Conservation (phyloP, 2,329 filamentous ascomycete species). For the Lizonia empirigonia region DNA sequence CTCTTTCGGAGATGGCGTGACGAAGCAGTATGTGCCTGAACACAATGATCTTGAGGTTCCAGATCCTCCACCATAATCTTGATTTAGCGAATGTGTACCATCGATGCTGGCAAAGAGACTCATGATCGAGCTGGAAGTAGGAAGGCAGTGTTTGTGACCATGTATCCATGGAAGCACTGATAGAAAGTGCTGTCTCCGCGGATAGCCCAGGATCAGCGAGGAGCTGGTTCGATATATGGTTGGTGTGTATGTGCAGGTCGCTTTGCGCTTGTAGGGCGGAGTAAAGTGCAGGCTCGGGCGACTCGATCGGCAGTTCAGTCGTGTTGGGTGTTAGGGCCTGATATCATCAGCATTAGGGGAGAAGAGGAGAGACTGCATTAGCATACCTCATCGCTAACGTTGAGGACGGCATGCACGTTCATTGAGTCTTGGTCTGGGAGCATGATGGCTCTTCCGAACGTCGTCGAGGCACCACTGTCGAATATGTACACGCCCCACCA, state of each 20-base stretch:
- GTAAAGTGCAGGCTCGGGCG: constrained; percentile 27
- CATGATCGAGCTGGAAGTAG: constrained; percentile 24
- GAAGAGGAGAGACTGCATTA: too few relatives aligned
- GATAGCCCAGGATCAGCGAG: constrained; percentile 33
- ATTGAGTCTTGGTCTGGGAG: constrained; percentile 33
- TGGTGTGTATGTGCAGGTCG: constrained; percentile 32
- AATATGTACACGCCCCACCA: constrained; percentile 38
- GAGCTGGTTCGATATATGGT: constrained; percentile 31
- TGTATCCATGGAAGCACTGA: constrained; percentile 24
- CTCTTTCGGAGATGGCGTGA: constrained; percentile 29
- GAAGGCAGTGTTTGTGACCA: constrained; percentile 26
- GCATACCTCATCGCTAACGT: constrained; percentile 29
- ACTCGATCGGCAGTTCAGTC: constrained; percentile 22
- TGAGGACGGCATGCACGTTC: constrained; percentile 33
- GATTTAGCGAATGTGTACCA: constrained; percentile 33
- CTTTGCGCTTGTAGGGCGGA: constrained; percentile 30
- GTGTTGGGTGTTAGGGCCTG: constrained; percentile 33
- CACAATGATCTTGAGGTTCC: constrained; percentile 36
- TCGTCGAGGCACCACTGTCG: constrained; percentile 35
- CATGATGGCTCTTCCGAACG: constrained; percentile 33
- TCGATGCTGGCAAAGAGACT: constrained; percentile 14
- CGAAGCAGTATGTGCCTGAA: constrained; percentile 34
- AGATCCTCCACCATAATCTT: constrained; percentile 34
- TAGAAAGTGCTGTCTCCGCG: constrained; percentile 30
- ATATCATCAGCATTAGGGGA: not conserved